A percentile compares a stretch with the other conserved stretches of the same genome.
These are phyloP conservation scores for Pontederia crassipes DNA, from an alignment of 176 grass and related monocot genomes.

Conservation along the genomic window DNA sequence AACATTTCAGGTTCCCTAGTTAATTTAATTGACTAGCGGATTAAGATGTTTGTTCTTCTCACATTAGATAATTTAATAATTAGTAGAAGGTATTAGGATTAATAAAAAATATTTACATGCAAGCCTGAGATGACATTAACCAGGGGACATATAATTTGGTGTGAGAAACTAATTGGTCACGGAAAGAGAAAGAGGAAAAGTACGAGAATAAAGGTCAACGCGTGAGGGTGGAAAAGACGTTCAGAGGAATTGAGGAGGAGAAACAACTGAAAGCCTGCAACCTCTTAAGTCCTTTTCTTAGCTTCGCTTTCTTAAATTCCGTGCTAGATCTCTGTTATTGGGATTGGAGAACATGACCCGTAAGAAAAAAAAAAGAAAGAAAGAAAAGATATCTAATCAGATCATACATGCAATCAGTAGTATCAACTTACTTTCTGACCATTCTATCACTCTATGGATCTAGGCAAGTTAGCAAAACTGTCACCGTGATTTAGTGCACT, in stretches of 20 bases:
- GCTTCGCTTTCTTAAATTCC: constrained; percentile 7
- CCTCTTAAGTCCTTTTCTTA: constrained; percentile 2
- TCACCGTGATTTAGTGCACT: too few relatives aligned
- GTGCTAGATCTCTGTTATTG: constrained; percentile 1
- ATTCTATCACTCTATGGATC: too few relatives aligned
- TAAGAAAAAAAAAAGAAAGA: not conserved
- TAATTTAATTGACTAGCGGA: too few relatives aligned
- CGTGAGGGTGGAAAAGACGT: constrained; percentile 7
- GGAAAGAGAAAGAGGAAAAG: constrained; percentile 1
- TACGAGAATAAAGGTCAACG: not conserved
- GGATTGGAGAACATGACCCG: constrained; percentile 6
- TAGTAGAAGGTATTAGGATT: too few relatives aligned
- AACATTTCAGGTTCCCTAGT: too few relatives aligned
- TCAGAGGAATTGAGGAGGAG: not conserved
- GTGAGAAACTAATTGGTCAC: too few relatives aligned
- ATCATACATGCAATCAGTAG: not conserved
- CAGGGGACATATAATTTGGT: too few relatives aligned
- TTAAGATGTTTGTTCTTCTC: too few relatives aligned
- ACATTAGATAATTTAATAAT: too few relatives aligned
- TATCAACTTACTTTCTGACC: not conserved
- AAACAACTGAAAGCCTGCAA: not conserved
- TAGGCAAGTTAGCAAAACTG: too few relatives aligned
- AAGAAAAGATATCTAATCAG: not conserved
- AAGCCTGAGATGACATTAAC: too few relatives aligned
- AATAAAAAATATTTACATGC: too few relatives aligned